Percentiles rank a stretch among this genome's conserved stretches.
These are phyloP conservation scores for Ceratocystiopsis brevicomis DNA, from an alignment of 2,329 filamentous ascomycete genomes.

Conservation along the genomic window DNA sequence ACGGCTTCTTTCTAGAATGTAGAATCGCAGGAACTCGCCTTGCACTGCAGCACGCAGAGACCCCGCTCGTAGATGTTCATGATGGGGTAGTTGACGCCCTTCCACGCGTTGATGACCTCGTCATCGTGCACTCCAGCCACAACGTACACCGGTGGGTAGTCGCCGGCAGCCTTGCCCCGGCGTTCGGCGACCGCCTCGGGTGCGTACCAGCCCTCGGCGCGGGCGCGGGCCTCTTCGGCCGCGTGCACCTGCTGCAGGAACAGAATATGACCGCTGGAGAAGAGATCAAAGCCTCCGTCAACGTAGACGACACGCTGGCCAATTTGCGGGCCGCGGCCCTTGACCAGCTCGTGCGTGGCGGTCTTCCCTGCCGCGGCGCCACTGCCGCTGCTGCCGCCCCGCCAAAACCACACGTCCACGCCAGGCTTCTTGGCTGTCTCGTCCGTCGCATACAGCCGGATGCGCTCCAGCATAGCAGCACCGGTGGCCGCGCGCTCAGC, in stretches of 20 bases:
- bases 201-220: constrained; percentile 53
- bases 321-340: constrained; percentile 49
- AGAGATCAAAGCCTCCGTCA: constrained; percentile 90
- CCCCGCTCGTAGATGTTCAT: constrained; percentile 98
- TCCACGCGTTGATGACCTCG: constrained; percentile 87
- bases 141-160: constrained; percentile 73
- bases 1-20: not conserved
- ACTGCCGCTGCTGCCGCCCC: constrained; percentile 12
- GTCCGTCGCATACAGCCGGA: constrained; percentile 75
- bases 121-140: constrained; percentile 90
- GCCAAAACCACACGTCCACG: constrained; percentile 74
- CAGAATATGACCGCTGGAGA: constrained; percentile 92
- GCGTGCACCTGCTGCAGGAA: constrained; percentile 65
- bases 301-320: constrained; percentile 86
- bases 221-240: constrained; percentile 51
- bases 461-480: constrained; percentile 53
- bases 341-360: constrained; percentile 42
- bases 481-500: constrained; percentile 44
- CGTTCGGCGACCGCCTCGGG: constrained; percentile 44
- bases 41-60: constrained; percentile 87
- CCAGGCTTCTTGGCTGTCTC: constrained; percentile 61
- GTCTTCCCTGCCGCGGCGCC: constrained; percentile 28
- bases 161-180: constrained; percentile 37
- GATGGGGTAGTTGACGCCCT: constrained; percentile 95
- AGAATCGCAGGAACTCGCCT: constrained; percentile 31